These are phyloP conservation scores for Echium plantagineum DNA, from an alignment of 257 asterid genomes.

Conservation along the genomic window DNA sequence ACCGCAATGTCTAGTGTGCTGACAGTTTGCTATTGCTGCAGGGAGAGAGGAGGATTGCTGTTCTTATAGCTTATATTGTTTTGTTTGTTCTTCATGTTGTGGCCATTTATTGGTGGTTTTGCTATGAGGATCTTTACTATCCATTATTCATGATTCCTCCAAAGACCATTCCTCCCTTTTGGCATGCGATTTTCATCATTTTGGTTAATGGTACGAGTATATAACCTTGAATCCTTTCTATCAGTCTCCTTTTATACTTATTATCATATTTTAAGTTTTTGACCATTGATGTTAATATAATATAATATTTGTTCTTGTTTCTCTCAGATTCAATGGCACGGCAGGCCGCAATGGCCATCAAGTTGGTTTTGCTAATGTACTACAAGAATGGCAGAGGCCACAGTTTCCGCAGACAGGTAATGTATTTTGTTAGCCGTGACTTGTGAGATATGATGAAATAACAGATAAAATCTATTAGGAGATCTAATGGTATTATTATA, in stretches of 20 bases:
- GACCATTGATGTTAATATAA: neutral
- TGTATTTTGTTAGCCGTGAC: neutral
- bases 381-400: slow-evolving; percentile 70
- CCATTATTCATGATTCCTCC: slow-evolving; percentile 86
- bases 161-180: slow-evolving; percentile 71
- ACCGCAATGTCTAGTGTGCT: slow-evolving; percentile 7
- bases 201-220: slow-evolving; percentile 59
- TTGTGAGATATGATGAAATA: slow-evolving; percentile 1
- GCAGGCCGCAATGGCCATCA: slow-evolving; percentile 68
- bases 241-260: neutral
- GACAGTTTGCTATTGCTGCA: slow-evolving; percentile 16
- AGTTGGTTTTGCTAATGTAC: slow-evolving; percentile 55
- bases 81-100: slow-evolving; percentile 48
- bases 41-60: slow-evolving; percentile 60
- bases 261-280: neutral
- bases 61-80: slow-evolving; percentile 38
- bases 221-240: slow-evolving; percentile 7
- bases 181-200: slow-evolving; percentile 82
- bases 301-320: neutral
- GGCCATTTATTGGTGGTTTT: slow-evolving; percentile 78
- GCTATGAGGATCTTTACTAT: slow-evolving; percentile 51
- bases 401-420: slow-evolving; percentile 73
- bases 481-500: neutral
- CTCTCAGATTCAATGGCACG: slow-evolving; percentile 63
- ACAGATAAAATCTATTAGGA: neutral